Base-by-base conservation (phyloP, 2,329 filamentous ascomycete species). In the Sclerotinia borealis region DNA sequence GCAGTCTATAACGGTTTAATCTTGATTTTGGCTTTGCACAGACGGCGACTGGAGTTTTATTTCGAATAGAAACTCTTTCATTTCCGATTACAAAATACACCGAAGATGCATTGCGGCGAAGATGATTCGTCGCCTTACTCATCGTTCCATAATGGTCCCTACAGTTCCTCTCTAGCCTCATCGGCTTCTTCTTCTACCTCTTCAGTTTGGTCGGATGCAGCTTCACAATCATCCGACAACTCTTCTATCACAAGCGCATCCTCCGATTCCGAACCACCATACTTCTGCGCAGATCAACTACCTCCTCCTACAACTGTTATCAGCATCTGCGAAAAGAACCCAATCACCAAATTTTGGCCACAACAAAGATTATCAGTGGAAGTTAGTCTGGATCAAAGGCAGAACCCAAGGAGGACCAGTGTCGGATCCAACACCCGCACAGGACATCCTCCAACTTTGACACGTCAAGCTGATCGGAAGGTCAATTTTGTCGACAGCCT, bases 401-500 rank as follows among this genome's bases (percentile, higher is more conserved):
- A 87, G 72, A 85, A 89, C 68, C 84, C 85, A 11, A 80, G 85
- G 65, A 81, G 83, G 67, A 84, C 82, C 58, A 81, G 79, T 64
- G 79, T 78, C 67, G 83, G 84, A 66, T 77, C 81, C 37, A 80
- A 81, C 63, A 77, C 81, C 64, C 81, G 83, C 71, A 77, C 84
- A 69, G 83, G 84, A 70, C 82, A 84, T 71, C 89, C 90, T 71
- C 91, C 93, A 56, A 79, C 88, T 64, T 84, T 97, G 68, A 83
- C 93, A 68, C 89, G 93, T 72, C 93, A 97, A 80, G 86, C 87
- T 73, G 92, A 97, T 79, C 90, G 93, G 75, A 96, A 96, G 82
- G 85, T 91, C 75, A 93, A 90, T 78, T 97, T 98, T 75, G 93
- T 98, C 78, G 93, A 97, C 78, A 95, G 88, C 77, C 91, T 97